Evolutionary conservation across 176 grass and related monocot genomes (phyloP).

Genomic region (Cymbopogon citratus): DNA sequence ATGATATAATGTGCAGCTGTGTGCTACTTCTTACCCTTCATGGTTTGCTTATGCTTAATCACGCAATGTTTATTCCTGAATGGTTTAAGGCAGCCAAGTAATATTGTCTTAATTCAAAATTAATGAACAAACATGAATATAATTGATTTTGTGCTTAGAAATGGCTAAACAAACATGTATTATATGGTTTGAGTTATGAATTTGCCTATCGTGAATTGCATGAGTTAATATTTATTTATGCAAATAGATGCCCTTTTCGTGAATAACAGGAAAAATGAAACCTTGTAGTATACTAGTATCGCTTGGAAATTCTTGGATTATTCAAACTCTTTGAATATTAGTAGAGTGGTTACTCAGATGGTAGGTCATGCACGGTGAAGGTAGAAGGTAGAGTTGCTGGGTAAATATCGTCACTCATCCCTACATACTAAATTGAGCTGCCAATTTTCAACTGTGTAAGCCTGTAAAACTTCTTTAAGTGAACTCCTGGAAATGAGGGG

Average conservation of each 20-base stretch:
- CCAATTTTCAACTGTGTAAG: neutral
- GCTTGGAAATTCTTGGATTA: neutral
- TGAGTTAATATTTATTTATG: neutral
- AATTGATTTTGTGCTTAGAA: neutral
- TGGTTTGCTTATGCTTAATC: neutral
- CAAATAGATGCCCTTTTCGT: neutral
- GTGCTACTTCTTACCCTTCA: neutral
- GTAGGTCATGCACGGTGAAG: neutral
- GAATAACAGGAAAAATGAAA: neutral
- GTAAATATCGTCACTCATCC: neutral
- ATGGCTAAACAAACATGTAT: slow-evolving; percentile 3
- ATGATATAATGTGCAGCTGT: neutral
- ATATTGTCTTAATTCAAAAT: neutral
- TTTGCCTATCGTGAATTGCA: neutral
- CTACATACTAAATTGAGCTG: neutral
- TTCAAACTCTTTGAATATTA: neutral
- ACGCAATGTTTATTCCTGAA: neutral
- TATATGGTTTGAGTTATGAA: neutral
- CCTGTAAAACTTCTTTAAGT: neutral
- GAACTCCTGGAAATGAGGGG: neutral
- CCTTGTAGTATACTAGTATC: neutral
- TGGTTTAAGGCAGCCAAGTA: neutral
- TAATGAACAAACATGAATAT: neutral
- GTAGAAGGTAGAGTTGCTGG: neutral
- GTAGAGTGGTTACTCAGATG: neutral